These are phyloP conservation scores for Zychaea mexicana DNA, from an alignment of 371 early-diverging fungal genomes.

Conservation along the genomic window DNA sequence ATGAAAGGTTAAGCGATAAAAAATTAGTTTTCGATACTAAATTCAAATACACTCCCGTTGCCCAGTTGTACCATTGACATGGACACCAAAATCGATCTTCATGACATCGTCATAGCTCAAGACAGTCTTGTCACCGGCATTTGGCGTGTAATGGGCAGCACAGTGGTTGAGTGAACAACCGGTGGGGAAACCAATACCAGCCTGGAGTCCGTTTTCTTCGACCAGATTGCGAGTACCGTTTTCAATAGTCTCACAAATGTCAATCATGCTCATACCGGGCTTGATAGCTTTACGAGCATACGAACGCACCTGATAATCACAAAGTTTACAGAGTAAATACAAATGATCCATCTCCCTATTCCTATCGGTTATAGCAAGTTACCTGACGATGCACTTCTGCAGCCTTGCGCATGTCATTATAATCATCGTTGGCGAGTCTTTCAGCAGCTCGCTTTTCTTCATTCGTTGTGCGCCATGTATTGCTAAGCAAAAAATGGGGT, in stretches of 20 bases:
- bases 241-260: conserved; percentile 94
- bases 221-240: conserved; percentile 92
- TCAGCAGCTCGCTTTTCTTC: conserved; percentile 82
- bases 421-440: conserved; percentile 59
- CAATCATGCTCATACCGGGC: conserved; percentile 97
- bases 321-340: background rate
- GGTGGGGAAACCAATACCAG: conserved; percentile 99
- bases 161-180: conserved; percentile 97
- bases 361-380: background rate
- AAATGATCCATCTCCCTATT: background rate
- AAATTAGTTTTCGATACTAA: background rate
- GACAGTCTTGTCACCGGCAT: conserved; percentile 94
- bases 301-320: conserved; percentile 74
- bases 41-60: no score
- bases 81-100: conserved; percentile 99
- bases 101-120: conserved; percentile 94
- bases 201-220: conserved; percentile 88
- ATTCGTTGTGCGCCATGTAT: conserved; percentile 76
- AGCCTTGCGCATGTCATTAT: conserved; percentile 86
- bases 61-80: conserved; percentile 83
- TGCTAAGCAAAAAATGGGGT: conserved; percentile 42
- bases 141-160: conserved; percentile 99
- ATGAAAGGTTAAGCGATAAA: background rate
- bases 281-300: conserved; percentile 85
- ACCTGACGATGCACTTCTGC: conserved; percentile 93